These are phyloP conservation scores for Trichoderma arundinaceum DNA, from an alignment of 2,329 filamentous ascomycete genomes.

Conservation along the genomic window DNA sequence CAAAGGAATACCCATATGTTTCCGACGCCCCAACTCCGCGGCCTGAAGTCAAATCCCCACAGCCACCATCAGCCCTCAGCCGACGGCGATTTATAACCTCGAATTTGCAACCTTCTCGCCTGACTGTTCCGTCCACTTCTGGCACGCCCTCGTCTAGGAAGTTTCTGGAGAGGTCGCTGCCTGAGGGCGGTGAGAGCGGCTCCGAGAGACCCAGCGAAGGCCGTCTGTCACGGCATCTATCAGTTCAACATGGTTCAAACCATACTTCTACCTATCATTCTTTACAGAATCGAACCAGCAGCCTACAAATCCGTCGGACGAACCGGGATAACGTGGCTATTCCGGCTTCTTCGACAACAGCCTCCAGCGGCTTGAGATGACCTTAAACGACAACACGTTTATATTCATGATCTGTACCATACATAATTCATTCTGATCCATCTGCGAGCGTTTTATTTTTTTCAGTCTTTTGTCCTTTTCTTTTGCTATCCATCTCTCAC, in stretches of 20 bases:
- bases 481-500: constrained; percentile 33
- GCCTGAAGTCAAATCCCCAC: constrained; percentile 43
- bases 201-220: constrained; percentile 39
- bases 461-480: constrained; percentile 31
- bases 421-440: constrained; percentile 40
- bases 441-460: constrained; percentile 39
- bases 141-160: constrained; percentile 49
- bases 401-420: constrained; percentile 31
- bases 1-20: constrained; percentile 38
- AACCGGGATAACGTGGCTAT: constrained; percentile 51
- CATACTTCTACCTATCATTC: constrained; percentile 36
- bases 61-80: constrained; percentile 55
- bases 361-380: constrained; percentile 54
- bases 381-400: constrained; percentile 34
- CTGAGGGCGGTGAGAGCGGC: constrained; percentile 52
- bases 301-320: constrained; percentile 50
- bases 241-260: constrained; percentile 46
- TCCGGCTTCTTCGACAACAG: constrained; percentile 47
- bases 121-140: constrained; percentile 49
- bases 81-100: constrained; percentile 60
- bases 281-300: constrained; percentile 53
- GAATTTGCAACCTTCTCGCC: constrained; percentile 52
- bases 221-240: constrained; percentile 48
- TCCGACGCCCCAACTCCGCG: constrained; percentile 45
- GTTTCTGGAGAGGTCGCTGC: constrained; percentile 55